Evolutionary conservation across 345 rosid species (phyloP), one percentile per base, ranked within the genome.

Genomic region (Eucalyptus rudis): DNA sequence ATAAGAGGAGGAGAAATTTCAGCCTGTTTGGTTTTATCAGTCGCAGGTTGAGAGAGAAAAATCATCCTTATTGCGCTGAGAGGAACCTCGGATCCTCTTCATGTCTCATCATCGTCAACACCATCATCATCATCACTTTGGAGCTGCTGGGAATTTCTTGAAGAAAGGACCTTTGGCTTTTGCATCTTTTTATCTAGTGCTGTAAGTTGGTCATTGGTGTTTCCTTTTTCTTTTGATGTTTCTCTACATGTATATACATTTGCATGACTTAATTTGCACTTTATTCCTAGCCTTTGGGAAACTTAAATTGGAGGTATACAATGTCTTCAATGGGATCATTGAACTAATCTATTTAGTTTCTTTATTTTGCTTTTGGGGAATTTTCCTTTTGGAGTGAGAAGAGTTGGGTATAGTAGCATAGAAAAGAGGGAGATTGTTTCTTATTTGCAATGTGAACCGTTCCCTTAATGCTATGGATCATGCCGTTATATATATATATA

Each of bases 41-140:
- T 40, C 87, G 88, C 90, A 89, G 96, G 94, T 89, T 92, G 93
- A 91, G 83, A 81, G 51, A 36, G 83, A 76, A 20, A 10, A 40
- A 22, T 76, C 83, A 11, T 10, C 50, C 88, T 54, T 87, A 90
- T 95, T 92, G 95, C 95, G 93, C 95, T 94, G 97, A 93, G 95
- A 95, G 94, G 96, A 95, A 94, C 98, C 97, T 96, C 99, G 95
- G 99, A 97, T 95, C 99, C 96, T 91, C 91, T 94, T 96, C 94
- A 91, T 93, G 93, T 94, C 96, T 93, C 94, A 89, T 49, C 89
- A 85, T 86, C 87, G 64, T 84, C 87, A 29, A 36, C 81, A n/a
- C 40, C 54, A 87, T 71, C 81, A 54, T 66, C n/a, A 76, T 76
- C 83, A 6, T 76, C 83, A 10, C 29, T 40, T 44, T 76, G 83